Evolutionary conservation across 1,139 yeast species (phyloP).

Genomic region (Debaryomyces udenii): DNA sequence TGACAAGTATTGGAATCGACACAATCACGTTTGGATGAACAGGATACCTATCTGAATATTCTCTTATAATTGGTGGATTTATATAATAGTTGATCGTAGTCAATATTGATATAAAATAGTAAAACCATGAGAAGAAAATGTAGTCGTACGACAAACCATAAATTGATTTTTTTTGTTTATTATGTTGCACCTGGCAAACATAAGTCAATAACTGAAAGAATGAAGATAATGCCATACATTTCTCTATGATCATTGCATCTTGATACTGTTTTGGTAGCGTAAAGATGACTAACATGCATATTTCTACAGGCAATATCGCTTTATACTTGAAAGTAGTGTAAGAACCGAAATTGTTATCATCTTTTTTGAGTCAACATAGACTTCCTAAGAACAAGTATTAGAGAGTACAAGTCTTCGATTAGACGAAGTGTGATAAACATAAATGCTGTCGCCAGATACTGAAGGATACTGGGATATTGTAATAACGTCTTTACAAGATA

Average conservation of each 20-base stretch:
- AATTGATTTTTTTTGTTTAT: slow-evolving; percentile 25
- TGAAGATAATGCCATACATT: slow-evolving; percentile 15
- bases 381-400: too few species aligned
- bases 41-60: slow-evolving; percentile 25
- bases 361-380: neutral
- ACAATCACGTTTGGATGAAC: slow-evolving; percentile 19
- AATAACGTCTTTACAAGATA: slow-evolving; percentile 66
- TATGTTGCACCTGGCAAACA: slow-evolving; percentile 22
- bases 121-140: slow-evolving; percentile 19
- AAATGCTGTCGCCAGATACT: slow-evolving; percentile 28
- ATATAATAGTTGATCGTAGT: slow-evolving; percentile 20
- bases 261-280: neutral
- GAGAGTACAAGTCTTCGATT: too few species aligned
- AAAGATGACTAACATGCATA: too few species aligned
- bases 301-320: too few species aligned
- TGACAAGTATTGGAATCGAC: slow-evolving; percentile 13
- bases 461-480: slow-evolving; percentile 72
- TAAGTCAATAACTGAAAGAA: slow-evolving; percentile 13
- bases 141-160: slow-evolving; percentile 35
- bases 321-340: neutral
- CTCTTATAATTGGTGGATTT: slow-evolving; percentile 13
- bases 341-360: neutral
- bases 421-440: neutral
- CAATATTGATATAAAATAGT: slow-evolving; percentile 15
- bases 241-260: slow-evolving; percentile 12